These are phyloP conservation scores for Phylloboletellus chloephorus DNA, from an alignment of 1,284 basidiomycete species.

Conservation along the genomic window DNA sequence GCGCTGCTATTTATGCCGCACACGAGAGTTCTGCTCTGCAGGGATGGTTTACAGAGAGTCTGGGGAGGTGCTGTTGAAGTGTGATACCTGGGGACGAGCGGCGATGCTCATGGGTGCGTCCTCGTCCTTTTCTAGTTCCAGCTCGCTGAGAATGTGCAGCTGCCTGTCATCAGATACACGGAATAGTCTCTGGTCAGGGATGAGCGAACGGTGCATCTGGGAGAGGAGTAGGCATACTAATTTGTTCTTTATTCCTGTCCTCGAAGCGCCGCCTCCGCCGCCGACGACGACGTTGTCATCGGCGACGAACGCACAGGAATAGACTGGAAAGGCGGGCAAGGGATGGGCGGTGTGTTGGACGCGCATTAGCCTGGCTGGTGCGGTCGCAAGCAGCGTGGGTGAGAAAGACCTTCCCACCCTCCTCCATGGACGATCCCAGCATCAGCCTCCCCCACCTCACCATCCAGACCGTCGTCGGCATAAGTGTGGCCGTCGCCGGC, in stretches of 20 bases:
- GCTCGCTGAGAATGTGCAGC: constrained; percentile 61
- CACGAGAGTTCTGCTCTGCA: constrained; percentile 50
- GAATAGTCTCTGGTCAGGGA: constrained; percentile 58
- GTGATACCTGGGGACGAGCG: constrained; percentile 54
- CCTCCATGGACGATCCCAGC: constrained; percentile 24
- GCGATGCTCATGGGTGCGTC: constrained; percentile 95
- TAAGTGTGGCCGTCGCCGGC: constrained; percentile 77
- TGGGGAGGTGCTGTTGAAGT: neutral
- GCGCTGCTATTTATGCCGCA: constrained; percentile 83
- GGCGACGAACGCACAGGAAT: constrained; percentile 79
- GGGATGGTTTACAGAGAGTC: constrained; percentile 9
- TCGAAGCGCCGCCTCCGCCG: constrained; percentile 80
- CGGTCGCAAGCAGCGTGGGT: constrained; percentile 4
- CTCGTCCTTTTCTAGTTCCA: constrained; percentile 72
- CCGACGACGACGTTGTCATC: constrained; percentile 76
- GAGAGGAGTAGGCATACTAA: constrained; percentile 45
- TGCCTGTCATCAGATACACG: constrained; percentile 54
- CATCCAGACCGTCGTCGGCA: constrained; percentile 67
- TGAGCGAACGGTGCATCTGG: constrained; percentile 8
- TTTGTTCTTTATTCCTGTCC: constrained; percentile 88
- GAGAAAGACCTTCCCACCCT: constrained; percentile 13
- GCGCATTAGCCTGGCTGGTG: constrained; percentile 48
- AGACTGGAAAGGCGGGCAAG: constrained; percentile 78
- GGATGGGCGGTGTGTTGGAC: constrained; percentile 74
- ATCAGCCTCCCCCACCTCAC: constrained; percentile 54